Base-by-base conservation (phyloP, 805 yeast genomes). In the Ogataea methanolica region DNA sequence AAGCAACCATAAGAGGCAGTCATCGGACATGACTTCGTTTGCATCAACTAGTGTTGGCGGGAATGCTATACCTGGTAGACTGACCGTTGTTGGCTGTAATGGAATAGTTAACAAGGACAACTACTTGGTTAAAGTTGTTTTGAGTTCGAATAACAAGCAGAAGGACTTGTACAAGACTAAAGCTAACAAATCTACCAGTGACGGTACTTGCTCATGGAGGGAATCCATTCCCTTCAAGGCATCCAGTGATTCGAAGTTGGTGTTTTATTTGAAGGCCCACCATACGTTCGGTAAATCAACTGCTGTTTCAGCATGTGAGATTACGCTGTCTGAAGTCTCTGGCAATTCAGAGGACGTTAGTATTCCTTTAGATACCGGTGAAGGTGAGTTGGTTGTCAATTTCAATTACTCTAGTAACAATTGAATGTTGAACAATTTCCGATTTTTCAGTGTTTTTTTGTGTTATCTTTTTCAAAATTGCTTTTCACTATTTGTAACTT, bases 251-350 rank as follows among this genome's bases (percentile, higher is more conserved):
- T 82, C 83, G 4, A 74, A 71, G 46, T 58, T 91, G 38, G 69
- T 79, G 3, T 78, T 92, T 58, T 72, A 74, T 37, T 78, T 88
- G 26, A 72, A 79, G 38, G 80, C 82, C 33, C 85, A 79, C 59
- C 94, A 87, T 62, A 76, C 80, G 2, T 75, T 91, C 56, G 90
- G 96, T 36, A 82, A 84, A 59, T 83, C 79, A 55, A 69, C 71
- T 26, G 86, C 79, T 47, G 46, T 89, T 37, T 96, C 85, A 12
- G 72, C 72, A 41, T 81, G 80, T 8, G 71, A 78, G 36, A 57
- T 88, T 31, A 65, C 68, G 12, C 67, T 87, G 52, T 59, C 67
- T 37, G 83, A 83, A 16, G 74, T 68, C n/a, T 55, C 70, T 40
- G 79, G 78, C 52, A 70, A 65, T 33, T 63, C 67, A 19, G 76